phyloP scores from a whole-genome alignment of 2,329 filamentous ascomycete genomes.

The Daldinia sp. region DNA sequence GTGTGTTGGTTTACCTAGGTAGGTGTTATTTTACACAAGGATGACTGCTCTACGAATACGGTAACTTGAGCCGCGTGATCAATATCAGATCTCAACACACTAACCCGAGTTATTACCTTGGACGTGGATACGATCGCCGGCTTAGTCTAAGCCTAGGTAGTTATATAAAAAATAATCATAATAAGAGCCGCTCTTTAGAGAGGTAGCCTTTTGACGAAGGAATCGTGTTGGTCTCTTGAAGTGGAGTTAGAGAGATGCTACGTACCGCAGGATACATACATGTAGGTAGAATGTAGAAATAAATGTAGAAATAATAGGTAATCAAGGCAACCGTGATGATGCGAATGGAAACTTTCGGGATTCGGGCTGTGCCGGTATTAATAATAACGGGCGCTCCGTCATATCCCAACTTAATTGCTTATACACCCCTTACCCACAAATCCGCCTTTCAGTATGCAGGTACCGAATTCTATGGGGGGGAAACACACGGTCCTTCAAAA shows the following conservation, averaged over 20 bases:
- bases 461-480: slow-evolving; percentile 29
- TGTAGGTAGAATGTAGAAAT: not conserved
- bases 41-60: slow-evolving; percentile 12
- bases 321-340: not conserved
- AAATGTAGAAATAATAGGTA: not conserved
- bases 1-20: slow-evolving; percentile 8
- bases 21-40: slow-evolving; percentile 23
- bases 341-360: slow-evolving; percentile 26
- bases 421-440: slow-evolving; percentile 34
- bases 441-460: slow-evolving; percentile 30
- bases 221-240: not conserved
- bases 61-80: slow-evolving; percentile 27
- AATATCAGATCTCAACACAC: slow-evolving; percentile 4
- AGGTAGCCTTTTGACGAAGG: not conserved
- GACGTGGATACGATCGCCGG: slow-evolving; percentile 9
- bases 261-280: too few relatives aligned
- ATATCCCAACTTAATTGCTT: slow-evolving; percentile 9
- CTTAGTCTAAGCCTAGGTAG: slow-evolving; percentile 20
- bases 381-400: slow-evolving; percentile 23
- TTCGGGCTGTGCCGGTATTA: slow-evolving; percentile 19
- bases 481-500: slow-evolving; percentile 11
- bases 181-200: not conserved
- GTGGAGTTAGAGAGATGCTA: not conserved
- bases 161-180: slow-evolving; percentile 15
- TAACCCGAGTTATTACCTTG: slow-evolving; percentile 5